Percentiles rank a stretch among this genome's conserved stretches.
phyloP scores from a whole-genome alignment of 176 grass and related monocot genomes.

The Phoenix roebelenii region DNA sequence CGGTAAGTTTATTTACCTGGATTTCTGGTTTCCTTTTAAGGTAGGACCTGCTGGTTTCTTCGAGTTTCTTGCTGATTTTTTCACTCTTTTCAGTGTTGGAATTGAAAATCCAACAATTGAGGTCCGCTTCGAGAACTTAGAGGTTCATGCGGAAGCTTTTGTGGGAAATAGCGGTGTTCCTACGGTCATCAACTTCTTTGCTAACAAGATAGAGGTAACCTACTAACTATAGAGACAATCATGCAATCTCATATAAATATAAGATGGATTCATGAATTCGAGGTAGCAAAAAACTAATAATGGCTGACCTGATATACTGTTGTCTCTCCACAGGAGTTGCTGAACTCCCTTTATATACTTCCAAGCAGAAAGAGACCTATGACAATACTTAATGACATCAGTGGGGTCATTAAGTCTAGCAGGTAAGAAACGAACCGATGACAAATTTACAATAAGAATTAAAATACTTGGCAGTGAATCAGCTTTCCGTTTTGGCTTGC shows the following conservation, averaged over 20 bases:
- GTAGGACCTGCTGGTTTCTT: no score
- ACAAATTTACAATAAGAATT: no score
- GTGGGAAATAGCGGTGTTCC: slow-evolving; percentile 31
- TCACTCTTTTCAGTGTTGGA: slow-evolving; percentile 12
- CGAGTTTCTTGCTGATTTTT: background rate
- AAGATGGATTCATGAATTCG: no score
- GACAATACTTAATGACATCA: slow-evolving; percentile 21
- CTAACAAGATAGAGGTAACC: slow-evolving; percentile 29
- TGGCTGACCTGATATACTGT: no score
- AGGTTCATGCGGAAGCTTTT: slow-evolving; percentile 20
- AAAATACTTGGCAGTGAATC: no score
- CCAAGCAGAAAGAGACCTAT: slow-evolving; percentile 26
- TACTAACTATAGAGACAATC: background rate
- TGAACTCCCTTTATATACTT: slow-evolving; percentile 18
- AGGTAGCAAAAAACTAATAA: no score
- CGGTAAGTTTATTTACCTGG: slow-evolving; percentile 1
- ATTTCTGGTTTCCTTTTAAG: no score
- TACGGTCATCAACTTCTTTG: slow-evolving; percentile 24
- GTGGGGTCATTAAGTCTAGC: slow-evolving; percentile 21
- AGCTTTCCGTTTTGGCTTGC: no score
- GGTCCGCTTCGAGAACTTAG: slow-evolving; percentile 33
- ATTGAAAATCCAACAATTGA: slow-evolving; percentile 26
- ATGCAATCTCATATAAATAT: no score
- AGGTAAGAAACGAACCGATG: slow-evolving; percentile 3
- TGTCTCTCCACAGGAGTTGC: slow-evolving; percentile 1